Percentiles rank a stretch among this genome's conserved stretches.
phyloP scores from a whole-genome alignment of 768 basidiomycete genomes.

The Tephrocybe sp. region DNA sequence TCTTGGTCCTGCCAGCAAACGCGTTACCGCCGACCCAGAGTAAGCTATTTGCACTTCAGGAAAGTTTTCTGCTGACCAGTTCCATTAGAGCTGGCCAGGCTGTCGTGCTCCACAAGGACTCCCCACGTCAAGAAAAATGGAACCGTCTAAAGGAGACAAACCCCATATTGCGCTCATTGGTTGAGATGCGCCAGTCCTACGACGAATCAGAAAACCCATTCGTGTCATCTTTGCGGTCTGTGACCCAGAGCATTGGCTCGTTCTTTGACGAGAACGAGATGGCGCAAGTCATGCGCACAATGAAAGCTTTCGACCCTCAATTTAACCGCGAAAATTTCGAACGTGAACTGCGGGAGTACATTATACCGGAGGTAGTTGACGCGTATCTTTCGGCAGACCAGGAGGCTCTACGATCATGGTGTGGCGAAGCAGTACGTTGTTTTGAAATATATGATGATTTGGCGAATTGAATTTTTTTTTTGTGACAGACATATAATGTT shows the following conservation, averaged over 20 bases:
- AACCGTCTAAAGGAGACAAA: constrained; percentile 77
- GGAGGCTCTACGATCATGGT: constrained; percentile 86
- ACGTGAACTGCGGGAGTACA: constrained; percentile 91
- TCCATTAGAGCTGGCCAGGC: constrained; percentile 76
- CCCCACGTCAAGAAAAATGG: constrained; percentile 79
- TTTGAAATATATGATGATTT: constrained; percentile 1
- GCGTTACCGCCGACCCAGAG: constrained; percentile 77
- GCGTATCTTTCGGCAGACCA: constrained; percentile 91
- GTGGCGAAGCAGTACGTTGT: constrained; percentile 84
- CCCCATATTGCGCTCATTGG: constrained; percentile 64
- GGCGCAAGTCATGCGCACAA: constrained; percentile 87
- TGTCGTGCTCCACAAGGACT: constrained; percentile 81
- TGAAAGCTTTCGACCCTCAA: constrained; percentile 84
- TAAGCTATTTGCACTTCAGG: constrained; percentile 39
- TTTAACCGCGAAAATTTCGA: constrained; percentile 89
- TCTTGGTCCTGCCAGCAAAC: constrained; percentile 45
- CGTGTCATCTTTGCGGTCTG: constrained; percentile 71
- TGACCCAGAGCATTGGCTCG: constrained; percentile 82
- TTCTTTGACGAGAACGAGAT: constrained; percentile 99
- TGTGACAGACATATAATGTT: constrained; percentile 87
- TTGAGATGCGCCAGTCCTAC: constrained; percentile 65
- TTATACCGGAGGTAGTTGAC: constrained; percentile 96
- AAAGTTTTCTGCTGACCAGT: neutral
- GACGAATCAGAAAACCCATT: constrained; percentile 94
- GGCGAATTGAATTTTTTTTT: neutral